Conservation (phyloP, 176 grass and related monocot species). For the Zizania latifolia region DNA sequence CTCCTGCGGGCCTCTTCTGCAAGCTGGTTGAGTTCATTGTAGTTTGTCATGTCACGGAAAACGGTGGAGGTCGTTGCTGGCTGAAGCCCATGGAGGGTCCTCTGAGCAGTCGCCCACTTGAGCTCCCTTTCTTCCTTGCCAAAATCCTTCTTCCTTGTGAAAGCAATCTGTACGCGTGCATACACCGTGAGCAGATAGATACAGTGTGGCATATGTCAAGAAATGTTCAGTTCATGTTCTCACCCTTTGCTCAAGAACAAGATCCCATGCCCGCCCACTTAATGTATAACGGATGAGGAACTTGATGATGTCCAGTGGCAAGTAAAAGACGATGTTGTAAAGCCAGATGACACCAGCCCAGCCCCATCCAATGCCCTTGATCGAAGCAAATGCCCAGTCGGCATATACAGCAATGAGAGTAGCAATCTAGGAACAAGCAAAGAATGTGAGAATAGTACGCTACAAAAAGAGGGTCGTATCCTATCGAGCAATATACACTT, state of each 20-base stretch:
- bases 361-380: constrained; percentile 92
- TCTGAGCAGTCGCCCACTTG: constrained; percentile 82
- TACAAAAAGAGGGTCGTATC: neutral
- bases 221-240: neutral
- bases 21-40: constrained; percentile 67
- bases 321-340: constrained; percentile 76
- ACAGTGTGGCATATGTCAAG: neutral
- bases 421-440: constrained; percentile 51
- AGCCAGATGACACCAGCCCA: constrained; percentile 91
- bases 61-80: constrained; percentile 29
- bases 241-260: constrained; percentile 85
- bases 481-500: neutral
- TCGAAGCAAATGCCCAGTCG: constrained; percentile 64
- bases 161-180: constrained; percentile 48
- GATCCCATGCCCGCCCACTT: constrained; percentile 80
- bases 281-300: constrained; percentile 76
- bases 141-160: constrained; percentile 85
- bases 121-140: constrained; percentile 71
- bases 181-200: neutral
- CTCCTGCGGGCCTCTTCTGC: constrained; percentile 70
- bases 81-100: constrained; percentile 74
- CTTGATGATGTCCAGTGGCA: constrained; percentile 83
- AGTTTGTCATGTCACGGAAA: constrained; percentile 44
- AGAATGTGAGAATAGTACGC: neutral
- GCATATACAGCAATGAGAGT: constrained; percentile 79